Percentiles rank a stretch among this genome's conserved stretches.
These are phyloP conservation scores for Pichia nakasei DNA, from an alignment of 805 yeast species.

Conservation along the genomic window DNA sequence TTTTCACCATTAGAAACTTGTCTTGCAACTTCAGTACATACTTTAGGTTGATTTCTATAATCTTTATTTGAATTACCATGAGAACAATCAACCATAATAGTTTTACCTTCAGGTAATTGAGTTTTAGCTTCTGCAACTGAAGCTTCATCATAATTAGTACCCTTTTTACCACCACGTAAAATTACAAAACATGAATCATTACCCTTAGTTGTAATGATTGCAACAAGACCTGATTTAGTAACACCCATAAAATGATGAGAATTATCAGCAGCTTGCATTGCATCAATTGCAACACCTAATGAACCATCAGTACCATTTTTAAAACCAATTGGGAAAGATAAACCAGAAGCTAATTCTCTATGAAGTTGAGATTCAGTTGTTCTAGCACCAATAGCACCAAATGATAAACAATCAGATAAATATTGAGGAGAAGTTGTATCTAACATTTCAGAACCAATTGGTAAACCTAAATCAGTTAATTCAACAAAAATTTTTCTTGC, in stretches of 20 bases:
- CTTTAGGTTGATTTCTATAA: constrained; percentile 91
- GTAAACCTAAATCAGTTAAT: constrained; percentile 70
- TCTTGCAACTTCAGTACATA: constrained; percentile 70
- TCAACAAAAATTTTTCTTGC: constrained; percentile 80
- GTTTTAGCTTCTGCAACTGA: constrained; percentile 70
- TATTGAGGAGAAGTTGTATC: constrained; percentile 97
- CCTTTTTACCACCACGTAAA: constrained; percentile 90
- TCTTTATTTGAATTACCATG: constrained; percentile 96
- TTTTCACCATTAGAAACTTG: constrained; percentile 79
- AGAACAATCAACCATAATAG: constrained; percentile 92
- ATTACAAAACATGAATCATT: constrained; percentile 90
- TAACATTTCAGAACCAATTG: constrained; percentile 96
- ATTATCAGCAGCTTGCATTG: constrained; percentile 83
- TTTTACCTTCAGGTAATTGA: constrained; percentile 39
- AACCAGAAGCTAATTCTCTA: constrained; percentile 94
- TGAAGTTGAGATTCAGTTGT: constrained; percentile 97
- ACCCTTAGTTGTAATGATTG: constrained; percentile 93
- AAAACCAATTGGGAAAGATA: constrained; percentile 98
- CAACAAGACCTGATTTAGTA: constrained; percentile 94
- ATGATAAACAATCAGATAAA: constrained; percentile 79
- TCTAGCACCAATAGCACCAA: constrained; percentile 99
- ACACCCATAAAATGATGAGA: constrained; percentile 96
- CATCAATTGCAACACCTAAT: constrained; percentile 86
- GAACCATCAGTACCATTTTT: constrained; percentile 98
- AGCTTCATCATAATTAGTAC: constrained; percentile 83